Percentiles rank a stretch among this genome's conserved stretches.
Conservation (phyloP, 192 early-diverging fungal genomes). For the Entomortierella parvispora region DNA sequence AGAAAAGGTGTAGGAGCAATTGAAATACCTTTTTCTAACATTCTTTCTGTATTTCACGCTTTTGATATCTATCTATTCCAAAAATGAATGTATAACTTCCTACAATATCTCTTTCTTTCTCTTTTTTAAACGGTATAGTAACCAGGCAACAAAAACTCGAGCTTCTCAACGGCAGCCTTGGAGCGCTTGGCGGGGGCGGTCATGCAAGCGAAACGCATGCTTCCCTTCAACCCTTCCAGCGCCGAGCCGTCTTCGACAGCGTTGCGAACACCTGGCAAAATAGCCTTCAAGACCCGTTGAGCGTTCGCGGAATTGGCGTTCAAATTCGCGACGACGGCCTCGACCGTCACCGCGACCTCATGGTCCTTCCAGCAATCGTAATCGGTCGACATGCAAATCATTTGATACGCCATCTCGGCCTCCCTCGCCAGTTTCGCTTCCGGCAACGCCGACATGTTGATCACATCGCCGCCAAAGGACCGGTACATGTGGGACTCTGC, state of each 20-base stretch:
- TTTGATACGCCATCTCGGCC: conserved; percentile 98
- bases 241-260: conserved; percentile 65
- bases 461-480: conserved; percentile 89
- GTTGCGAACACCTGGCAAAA: conserved; percentile 81
- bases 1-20: too few relatives aligned
- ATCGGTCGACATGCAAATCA: conserved; percentile 99
- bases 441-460: conserved; percentile 98
- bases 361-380: conserved; percentile 92
- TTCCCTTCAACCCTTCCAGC: conserved; percentile 75
- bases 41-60: too few relatives aligned
- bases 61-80: too few relatives aligned
- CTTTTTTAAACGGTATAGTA: conserved; percentile 64
- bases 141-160: conserved; percentile 87
- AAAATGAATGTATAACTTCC: too few relatives aligned
- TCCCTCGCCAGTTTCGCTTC: conserved; percentile 98
- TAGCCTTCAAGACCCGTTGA: conserved; percentile 76
- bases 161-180: conserved; percentile 74
- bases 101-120: too few relatives aligned
- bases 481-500: conserved; percentile 98
- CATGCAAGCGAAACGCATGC: conserved; percentile 88
- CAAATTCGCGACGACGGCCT: conserved; percentile 89
- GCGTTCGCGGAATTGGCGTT: conserved; percentile 86
- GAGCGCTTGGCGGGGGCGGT: conserved; percentile 80
- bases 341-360: conserved; percentile 86
- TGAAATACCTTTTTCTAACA: too few relatives aligned